A percentile compares a stretch with the other conserved stretches of the same genome.
These are phyloP conservation scores for Rhododendron molle DNA, from an alignment of 148 eudicot genomes.

Conservation along the genomic window DNA sequence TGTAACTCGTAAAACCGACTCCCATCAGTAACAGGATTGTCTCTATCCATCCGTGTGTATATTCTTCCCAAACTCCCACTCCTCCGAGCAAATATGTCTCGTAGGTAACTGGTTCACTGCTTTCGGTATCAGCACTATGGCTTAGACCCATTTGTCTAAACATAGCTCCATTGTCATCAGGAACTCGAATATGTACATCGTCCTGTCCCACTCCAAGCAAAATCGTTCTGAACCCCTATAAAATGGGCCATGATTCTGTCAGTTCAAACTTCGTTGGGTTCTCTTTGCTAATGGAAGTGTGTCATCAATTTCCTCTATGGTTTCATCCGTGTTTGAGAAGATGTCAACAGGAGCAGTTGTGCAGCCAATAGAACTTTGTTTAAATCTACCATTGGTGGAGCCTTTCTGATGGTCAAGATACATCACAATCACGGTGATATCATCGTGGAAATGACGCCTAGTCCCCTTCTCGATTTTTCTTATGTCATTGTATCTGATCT, in stretches of 20 bases:
- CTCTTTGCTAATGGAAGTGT: not conserved
- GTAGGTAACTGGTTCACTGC: not conserved
- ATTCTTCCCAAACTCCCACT: not conserved
- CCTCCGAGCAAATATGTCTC: not conserved
- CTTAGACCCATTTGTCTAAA: not conserved
- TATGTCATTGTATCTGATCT: constrained; percentile 41
- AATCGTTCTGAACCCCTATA: not conserved
- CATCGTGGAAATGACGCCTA: constrained; percentile 54
- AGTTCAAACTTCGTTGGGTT: not conserved
- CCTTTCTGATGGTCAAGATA: constrained; percentile 36
- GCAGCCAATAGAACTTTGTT: constrained; percentile 19
- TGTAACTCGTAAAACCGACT: not conserved
- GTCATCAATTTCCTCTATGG: constrained; percentile 2
- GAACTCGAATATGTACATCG: not conserved
- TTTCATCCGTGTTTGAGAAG: constrained; percentile 17
- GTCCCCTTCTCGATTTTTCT: constrained; percentile 39
- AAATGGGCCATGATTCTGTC: not conserved
- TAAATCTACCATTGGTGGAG: constrained; percentile 10
- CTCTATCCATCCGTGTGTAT: not conserved
- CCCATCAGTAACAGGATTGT: not conserved
- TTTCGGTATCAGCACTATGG: not conserved
- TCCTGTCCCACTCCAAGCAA: not conserved
- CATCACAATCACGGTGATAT: constrained; percentile 45
- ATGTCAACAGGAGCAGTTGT: constrained; percentile 41
- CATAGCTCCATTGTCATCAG: not conserved